Evolutionary conservation across 345 rosid species (phyloP), one percentile per base, ranked within the genome.

Genomic region (Melaleuca quinquenervia): DNA sequence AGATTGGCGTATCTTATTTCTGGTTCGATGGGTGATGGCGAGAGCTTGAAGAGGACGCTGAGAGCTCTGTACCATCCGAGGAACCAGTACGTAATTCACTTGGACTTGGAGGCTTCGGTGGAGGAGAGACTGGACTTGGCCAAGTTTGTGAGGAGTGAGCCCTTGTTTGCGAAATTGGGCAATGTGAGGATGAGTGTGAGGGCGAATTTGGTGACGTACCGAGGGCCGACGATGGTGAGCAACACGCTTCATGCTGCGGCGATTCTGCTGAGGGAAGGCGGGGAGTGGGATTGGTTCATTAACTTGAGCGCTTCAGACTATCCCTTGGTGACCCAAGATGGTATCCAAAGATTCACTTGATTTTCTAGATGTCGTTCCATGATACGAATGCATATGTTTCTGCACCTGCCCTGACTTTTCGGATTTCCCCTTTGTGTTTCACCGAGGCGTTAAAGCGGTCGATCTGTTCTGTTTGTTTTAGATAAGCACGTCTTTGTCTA

Each of bases 221-320:
- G 94, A 83, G 99, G 98, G 8, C 99, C 98, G 49, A 96, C 99
- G 1, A 95, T 95, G 99, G 98, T 95, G n/a, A 92, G 94, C 84
- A 95, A 95, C 84, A 96, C 99, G 7, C 98, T 96, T 86, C 96
- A 96, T 48, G 98, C 96, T 13, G 99, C 96, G 3, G 92, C 98
- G 7, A 87, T 96, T 89, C 89, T 96, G 92, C 87, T 96, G 70
- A 94, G 36, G 88, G 95, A 95, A 44, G 95, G 95, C 62, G 96
- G 95, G 49, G 93, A 93, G 11, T 96, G 99, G 99, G 99, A 96
- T 89, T 96, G 99, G 99, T 95, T 96, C 62, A 89, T 96, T 85
- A 96, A 96, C 87, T 89, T 96, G 88, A 96, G 98, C 88, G 99
- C 98, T 83, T 96, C 99, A 3, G 99, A 95, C 90, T 96, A 95